A percentile compares a stretch with the other conserved stretches of the same genome.
Evolutionary conservation across 495 filamentous ascomycete genomes (phyloP).

Genomic region (Usnea hakonensis): DNA sequence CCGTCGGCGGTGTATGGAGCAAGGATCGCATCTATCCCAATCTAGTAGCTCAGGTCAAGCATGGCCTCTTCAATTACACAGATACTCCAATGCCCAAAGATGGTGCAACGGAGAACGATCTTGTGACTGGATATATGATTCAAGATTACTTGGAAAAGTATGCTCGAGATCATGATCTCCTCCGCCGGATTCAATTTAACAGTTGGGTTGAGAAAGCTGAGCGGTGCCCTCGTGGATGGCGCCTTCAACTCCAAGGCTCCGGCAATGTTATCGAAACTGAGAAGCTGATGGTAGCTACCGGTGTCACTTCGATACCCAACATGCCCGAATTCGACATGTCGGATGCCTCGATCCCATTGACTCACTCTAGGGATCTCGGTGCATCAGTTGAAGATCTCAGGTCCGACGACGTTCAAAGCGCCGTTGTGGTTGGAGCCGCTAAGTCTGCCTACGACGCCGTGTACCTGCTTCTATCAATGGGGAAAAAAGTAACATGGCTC

Average conservation of each 20-base stretch:
- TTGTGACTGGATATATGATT: conserved; percentile 17
- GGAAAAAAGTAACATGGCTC: conserved; percentile 40
- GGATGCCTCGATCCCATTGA: conserved; percentile 10
- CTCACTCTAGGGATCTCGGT: conserved; percentile 10
- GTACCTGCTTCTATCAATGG: conserved; percentile 23
- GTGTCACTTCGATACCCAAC: conserved; percentile 14
- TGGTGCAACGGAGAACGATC: conserved; percentile 3
- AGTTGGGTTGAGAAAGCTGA: conserved; percentile 16
- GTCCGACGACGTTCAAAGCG: conserved; percentile 7
- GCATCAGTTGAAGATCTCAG: neutral
- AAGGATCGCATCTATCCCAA: conserved; percentile 18
- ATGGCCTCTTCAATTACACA: conserved; percentile 25
- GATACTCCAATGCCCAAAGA: conserved; percentile 24
- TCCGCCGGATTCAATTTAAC: conserved; percentile 23
- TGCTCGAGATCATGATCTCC: conserved; percentile 25
- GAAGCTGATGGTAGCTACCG: conserved; percentile 16
- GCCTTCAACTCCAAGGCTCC: neutral
- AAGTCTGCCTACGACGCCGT: conserved; percentile 30
- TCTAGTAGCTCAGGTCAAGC: conserved; percentile 17
- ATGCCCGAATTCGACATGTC: conserved; percentile 5
- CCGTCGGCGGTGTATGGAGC: conserved; percentile 28
- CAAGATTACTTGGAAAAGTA: conserved; percentile 25
- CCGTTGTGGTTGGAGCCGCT: conserved; percentile 23
- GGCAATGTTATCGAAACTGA: neutral
- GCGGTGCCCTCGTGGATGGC: conserved; percentile 17